Percentiles rank a stretch among this genome's conserved stretches.
These are phyloP conservation scores for Besnoitia besnoiti DNA, from an alignment of 169 alveolate genomes.

Conservation along the genomic window DNA sequence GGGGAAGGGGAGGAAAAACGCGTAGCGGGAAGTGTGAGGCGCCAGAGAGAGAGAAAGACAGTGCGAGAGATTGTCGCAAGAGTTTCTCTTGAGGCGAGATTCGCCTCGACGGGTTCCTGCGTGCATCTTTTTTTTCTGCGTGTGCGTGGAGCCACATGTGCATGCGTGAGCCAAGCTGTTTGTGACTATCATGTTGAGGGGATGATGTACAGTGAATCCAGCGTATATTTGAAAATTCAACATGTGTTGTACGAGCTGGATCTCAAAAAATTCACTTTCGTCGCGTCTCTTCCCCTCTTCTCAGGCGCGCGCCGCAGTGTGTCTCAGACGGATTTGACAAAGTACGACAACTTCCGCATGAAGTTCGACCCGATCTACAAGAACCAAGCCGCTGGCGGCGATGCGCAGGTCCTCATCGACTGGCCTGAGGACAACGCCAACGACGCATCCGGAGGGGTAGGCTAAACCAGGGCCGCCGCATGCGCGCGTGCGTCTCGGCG, in stretches of 20 bases:
- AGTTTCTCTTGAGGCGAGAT: too few species aligned
- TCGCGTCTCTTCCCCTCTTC: too few species aligned
- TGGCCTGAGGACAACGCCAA: slow-evolving; percentile 70
- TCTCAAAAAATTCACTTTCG: too few species aligned
- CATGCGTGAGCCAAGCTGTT: too few species aligned
- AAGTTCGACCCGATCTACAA: slow-evolving; percentile 98
- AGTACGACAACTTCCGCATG: slow-evolving; percentile 96
- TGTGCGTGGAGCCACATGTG: too few species aligned
- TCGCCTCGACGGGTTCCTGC: too few species aligned
- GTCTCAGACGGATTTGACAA: slow-evolving; percentile 90
- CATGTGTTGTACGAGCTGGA: too few species aligned
- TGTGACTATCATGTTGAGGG: too few species aligned
- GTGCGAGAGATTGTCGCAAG: too few species aligned
- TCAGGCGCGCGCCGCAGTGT: slow-evolving; percentile 97
- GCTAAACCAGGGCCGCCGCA: not conserved
- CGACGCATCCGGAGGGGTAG: slow-evolving; percentile 28
- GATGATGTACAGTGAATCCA: too few species aligned
- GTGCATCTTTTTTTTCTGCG: too few species aligned
- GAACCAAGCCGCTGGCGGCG: slow-evolving; percentile 88
- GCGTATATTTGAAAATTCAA: too few species aligned
- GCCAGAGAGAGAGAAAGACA: not conserved
- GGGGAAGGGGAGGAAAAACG: not conserved
- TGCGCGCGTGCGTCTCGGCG: not conserved
- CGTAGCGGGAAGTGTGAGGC: not conserved
- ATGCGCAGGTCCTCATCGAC: slow-evolving; percentile 63